A percentile compares a stretch with the other conserved stretches of the same genome.
These are phyloP conservation scores for Ligustrum vulgare DNA, from an alignment of 257 asterid genomes.

Conservation along the genomic window DNA sequence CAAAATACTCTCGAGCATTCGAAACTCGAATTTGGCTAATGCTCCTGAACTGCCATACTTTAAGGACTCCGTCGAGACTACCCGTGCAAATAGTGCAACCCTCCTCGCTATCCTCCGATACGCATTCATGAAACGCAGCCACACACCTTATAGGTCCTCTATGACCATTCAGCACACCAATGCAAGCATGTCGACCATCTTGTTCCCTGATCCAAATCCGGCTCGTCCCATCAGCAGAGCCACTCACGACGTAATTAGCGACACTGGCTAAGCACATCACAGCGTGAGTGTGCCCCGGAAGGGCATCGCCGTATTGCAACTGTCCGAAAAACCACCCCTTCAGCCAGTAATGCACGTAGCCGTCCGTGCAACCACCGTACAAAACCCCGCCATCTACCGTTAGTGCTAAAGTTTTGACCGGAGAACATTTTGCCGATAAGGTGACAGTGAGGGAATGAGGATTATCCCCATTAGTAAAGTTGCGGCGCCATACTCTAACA, in stretches of 20 bases:
- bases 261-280: slow-evolving; percentile 71
- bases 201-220: slow-evolving; percentile 70
- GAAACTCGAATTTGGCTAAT: slow-evolving; percentile 12
- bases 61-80: slow-evolving; percentile 79
- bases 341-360: slow-evolving; percentile 83
- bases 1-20: not conserved
- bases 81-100: slow-evolving; percentile 84
- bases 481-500: slow-evolving; percentile 85
- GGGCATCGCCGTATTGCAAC: slow-evolving; percentile 80
- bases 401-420: slow-evolving; percentile 66
- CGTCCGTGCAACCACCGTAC: slow-evolving; percentile 89
- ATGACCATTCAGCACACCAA: slow-evolving; percentile 76
- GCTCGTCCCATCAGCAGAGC: slow-evolving; percentile 77
- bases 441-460: slow-evolving; percentile 83
- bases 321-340: slow-evolving; percentile 92
- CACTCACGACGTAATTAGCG: slow-evolving; percentile 58
- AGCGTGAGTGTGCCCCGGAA: slow-evolving; percentile 84
- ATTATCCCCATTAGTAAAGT: slow-evolving; percentile 67
- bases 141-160: slow-evolving; percentile 80
- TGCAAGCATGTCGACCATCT: slow-evolving; percentile 62
- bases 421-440: slow-evolving; percentile 75
- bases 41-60: slow-evolving; percentile 69
- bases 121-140: slow-evolving; percentile 37
- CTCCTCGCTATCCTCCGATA: slow-evolving; percentile 52
- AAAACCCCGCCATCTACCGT: slow-evolving; percentile 64